Evolutionary conservation across 2,329 filamentous ascomycete species (phyloP).

Genomic region (Aspergillus japonicus): DNA sequence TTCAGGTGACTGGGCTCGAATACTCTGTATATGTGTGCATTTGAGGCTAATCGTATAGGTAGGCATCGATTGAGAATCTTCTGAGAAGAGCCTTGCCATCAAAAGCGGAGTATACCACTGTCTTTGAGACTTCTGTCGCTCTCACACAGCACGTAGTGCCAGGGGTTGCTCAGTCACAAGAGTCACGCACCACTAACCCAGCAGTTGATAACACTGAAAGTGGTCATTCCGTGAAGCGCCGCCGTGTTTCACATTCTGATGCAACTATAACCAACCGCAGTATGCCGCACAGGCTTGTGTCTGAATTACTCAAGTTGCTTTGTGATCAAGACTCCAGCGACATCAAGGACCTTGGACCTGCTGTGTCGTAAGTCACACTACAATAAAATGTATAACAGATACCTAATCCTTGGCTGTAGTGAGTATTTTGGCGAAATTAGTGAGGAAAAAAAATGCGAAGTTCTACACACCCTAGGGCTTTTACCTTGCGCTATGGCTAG

Average conservation of each 20-base stretch:
- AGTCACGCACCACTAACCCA: conserved; percentile 6
- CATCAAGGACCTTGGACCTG: conserved; percentile 42
- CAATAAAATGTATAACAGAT: neutral
- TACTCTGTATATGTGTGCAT: neutral
- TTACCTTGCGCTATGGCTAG: conserved; percentile 57
- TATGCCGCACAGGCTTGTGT: conserved; percentile 34
- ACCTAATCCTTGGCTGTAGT: conserved; percentile 25
- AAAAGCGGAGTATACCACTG: neutral
- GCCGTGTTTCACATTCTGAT: conserved; percentile 34
- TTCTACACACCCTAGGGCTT: conserved; percentile 57
- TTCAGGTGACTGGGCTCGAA: conserved; percentile 30
- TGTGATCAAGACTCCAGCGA: conserved; percentile 33
- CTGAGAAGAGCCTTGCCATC: neutral
- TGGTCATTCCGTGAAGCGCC: conserved; percentile 34
- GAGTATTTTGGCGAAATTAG: conserved; percentile 48
- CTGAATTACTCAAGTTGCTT: conserved; percentile 34
- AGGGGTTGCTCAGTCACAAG: conserved; percentile 10
- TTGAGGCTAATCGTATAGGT: conserved; percentile 17
- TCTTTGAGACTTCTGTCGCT: neutral
- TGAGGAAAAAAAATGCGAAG: conserved; percentile 53
- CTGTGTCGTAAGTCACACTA: conserved; percentile 49
- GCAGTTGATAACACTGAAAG: conserved; percentile 18
- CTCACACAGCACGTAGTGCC: neutral
- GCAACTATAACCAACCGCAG: conserved; percentile 33
- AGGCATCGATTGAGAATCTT: conserved; percentile 25